Base-by-base conservation (phyloP, 2,329 filamentous ascomycete genomes). In the Aspergillus hortae region DNA sequence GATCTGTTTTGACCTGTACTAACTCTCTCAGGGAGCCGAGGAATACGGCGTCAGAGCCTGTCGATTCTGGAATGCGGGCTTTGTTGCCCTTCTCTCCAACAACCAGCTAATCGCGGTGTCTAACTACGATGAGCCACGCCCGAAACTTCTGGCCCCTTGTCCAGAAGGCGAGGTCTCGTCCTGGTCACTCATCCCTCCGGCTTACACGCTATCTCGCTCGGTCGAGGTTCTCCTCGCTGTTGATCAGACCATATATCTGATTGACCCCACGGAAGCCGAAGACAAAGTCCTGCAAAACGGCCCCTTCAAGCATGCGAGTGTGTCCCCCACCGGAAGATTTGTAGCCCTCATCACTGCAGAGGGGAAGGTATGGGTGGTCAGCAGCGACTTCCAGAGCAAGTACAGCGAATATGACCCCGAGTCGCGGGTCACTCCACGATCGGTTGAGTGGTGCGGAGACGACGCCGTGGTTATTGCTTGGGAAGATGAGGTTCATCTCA, bases 401-500 rank as follows among this genome's bases (percentile, higher is more conserved):
- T 78, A 96, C 56, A 92, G 91, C 67, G 92, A 97, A 72, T 92
- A 97, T 67, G 86, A 96, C 64, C 92, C 92, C 1, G 86, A 86
- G 60, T 92, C 90, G 9, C 88, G 87, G 68, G 95, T 90, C 4
- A 80, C 87, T 1, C 94, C 94, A 3, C 88, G 90, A 62, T 90
- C 94, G 57, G 81, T 99, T 55, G 87, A 94, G 63, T 99, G 94
- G 94, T 99, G 94, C 69, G 94, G 94, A 4, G 92, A 94, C 63
- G 92, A 97, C 70, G 90, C 92, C 12, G 88, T 94, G 3, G 84
- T 96, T 25, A 84, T 99, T 62, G 92, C 92, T 0, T 99, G 94
- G 94, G 94, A 97, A 66, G 94, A 99, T 66, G 94, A 99, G 70
- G 87, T 99, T 4, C 94, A 96, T 66, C 80, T 99, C 25, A 88